phyloP scores from a whole-genome alignment of 2,329 filamentous ascomycete species.

The Dryadomyces quercus-mongolicae region DNA sequence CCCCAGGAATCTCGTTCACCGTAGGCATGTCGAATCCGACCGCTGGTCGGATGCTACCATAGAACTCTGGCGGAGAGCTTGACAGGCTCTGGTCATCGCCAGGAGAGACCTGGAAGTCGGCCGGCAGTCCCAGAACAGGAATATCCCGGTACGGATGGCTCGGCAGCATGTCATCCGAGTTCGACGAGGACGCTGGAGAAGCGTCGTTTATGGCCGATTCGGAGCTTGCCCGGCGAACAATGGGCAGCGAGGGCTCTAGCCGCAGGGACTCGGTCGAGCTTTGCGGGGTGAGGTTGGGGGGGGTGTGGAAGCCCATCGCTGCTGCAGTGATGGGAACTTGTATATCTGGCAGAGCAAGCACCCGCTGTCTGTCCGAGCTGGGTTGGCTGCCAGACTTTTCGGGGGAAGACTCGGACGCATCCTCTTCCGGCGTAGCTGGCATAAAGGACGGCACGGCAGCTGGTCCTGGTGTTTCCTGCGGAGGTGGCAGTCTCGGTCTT shows the following conservation, averaged over 20 bases:
- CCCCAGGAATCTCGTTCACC: conserved; percentile 26
- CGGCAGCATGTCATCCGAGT: background rate
- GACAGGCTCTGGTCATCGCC: conserved; percentile 27
- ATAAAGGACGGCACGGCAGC: background rate
- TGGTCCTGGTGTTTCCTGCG: background rate
- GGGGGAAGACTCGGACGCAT: background rate
- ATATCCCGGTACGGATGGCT: background rate
- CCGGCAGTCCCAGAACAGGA: background rate
- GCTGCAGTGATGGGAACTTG: background rate
- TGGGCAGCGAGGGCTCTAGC: conserved; percentile 19
- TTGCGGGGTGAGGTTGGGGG: background rate
- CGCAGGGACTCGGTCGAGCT: conserved; percentile 8
- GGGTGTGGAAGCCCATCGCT: conserved; percentile 2
- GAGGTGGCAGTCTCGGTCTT: background rate
- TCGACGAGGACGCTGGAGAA: background rate
- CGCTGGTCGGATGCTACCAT: conserved; percentile 24
- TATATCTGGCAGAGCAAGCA: background rate
- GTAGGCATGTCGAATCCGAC: conserved; percentile 34
- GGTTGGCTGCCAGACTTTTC: background rate
- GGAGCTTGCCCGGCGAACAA: conserved; percentile 26
- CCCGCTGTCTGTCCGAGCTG: background rate
- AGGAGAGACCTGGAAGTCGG: background rate
- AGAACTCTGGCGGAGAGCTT: conserved; percentile 33
- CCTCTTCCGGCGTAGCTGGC: background rate
- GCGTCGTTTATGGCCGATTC: conserved; percentile 12